Base-by-base conservation (phyloP, 371 early-diverging fungal species). In the Rhizopus delemar region DNA sequence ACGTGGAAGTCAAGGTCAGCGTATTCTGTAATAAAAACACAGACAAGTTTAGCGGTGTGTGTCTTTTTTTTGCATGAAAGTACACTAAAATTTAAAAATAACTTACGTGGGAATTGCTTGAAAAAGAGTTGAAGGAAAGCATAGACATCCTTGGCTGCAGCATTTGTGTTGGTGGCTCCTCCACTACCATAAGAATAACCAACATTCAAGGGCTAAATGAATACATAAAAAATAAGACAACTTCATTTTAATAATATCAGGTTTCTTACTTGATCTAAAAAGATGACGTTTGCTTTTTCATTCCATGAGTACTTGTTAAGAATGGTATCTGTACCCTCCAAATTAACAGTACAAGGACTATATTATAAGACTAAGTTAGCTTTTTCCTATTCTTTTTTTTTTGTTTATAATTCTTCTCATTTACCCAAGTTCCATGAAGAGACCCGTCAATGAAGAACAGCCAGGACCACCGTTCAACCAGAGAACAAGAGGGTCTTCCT, bases 381-480 rank as follows among this genome's bases (percentile, higher is more conserved):
- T 57, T 39, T 39, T 39, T 39, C 12, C 9, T 36, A 8, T 36
- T 36, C 36, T 1, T 36, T 36, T 11, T 11, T 8, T 36, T 11
- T 8, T 36, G 36, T 36, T 36, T 6, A 36, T 36, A 11, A 36
- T 36, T 43, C 4, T 46, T 15, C n/a, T 39, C 13, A 45, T 28
- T 69, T 67, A 75, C 79, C 89, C 89, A n/a, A 89, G 81, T 73
- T 90, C 90, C 82, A 87, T 86, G 46, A 89, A 77, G 15, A 89
- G 72, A 12, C 90, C 90, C 13, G 85, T 84, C 59, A 88, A 73
- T 9, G 89, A 87, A 56, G 86, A 86, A 74, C 89, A 92, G 13
- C 92, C 90, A 4, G 90, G 90, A n/a, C 90, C 90, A 43, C 90
- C 90, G 55, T 89, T 89, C 35, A 90, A 68, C 90, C 90, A 90